phyloP scores from a whole-genome alignment of 2,329 filamentous ascomycete species.

The Colletotrichum sp. region DNA sequence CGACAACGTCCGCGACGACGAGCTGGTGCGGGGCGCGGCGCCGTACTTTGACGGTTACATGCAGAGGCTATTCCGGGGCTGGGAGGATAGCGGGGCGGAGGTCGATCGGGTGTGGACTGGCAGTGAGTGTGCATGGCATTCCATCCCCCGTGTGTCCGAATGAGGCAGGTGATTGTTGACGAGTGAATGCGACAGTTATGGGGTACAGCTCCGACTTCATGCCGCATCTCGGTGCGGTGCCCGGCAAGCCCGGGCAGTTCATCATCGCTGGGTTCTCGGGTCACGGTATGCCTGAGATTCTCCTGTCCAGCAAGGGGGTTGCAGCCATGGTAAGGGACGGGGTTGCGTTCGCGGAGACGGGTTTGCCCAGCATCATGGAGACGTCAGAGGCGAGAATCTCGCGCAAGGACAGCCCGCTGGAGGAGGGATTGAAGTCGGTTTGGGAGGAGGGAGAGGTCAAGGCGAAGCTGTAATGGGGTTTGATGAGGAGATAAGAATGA shows the following conservation, averaged over 20 bases:
- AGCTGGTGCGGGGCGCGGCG: constrained; percentile 40
- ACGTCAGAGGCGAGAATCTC: constrained; percentile 29
- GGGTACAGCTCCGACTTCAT: constrained; percentile 45
- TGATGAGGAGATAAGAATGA: background rate
- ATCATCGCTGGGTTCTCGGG: constrained; percentile 55
- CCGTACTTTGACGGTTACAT: constrained; percentile 51
- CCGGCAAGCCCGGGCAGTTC: constrained; percentile 41
- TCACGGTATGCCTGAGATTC: constrained; percentile 55
- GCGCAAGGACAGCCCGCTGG: background rate
- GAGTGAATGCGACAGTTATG: constrained; percentile 36
- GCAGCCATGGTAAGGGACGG: constrained; percentile 42
- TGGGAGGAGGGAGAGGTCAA: background rate
- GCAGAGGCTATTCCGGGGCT: constrained; percentile 49
- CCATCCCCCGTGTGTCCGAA: background rate
- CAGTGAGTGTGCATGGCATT: constrained; percentile 28
- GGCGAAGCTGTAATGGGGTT: background rate
- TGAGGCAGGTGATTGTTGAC: background rate
- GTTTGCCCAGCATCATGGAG: constrained; percentile 40
- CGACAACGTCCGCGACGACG: constrained; percentile 45
- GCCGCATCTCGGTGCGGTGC: constrained; percentile 49
- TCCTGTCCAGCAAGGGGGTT: constrained; percentile 43
- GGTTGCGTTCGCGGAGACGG: constrained; percentile 35
- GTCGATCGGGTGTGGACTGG: constrained; percentile 46
- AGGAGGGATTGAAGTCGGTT: background rate
- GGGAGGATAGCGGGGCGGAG: constrained; percentile 45